Evolutionary conservation across 1,284 basidiomycete genomes (phyloP).

Genomic region (Sporisorium graminicola): DNA sequence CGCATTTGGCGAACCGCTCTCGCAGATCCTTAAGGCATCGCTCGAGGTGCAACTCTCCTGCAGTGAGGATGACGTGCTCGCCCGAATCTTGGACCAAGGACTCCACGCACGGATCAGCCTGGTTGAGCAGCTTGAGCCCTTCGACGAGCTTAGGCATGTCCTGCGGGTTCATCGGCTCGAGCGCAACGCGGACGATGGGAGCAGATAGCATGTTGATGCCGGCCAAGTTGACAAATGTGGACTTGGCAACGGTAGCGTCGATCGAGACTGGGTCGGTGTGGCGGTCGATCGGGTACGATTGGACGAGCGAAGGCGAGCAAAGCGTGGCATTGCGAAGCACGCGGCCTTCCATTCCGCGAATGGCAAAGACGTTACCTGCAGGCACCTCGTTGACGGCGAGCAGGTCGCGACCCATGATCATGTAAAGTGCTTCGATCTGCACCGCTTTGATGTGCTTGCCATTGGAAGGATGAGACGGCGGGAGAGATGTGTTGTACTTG

Average conservation of each 20-base stretch:
- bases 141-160: conserved; percentile 92
- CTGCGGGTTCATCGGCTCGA: conserved; percentile 85
- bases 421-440: conserved; percentile 83
- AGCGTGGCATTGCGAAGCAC: conserved; percentile 92
- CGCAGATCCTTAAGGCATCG: conserved; percentile 94
- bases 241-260: conserved; percentile 22
- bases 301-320: conserved; percentile 73
- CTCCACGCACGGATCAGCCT: conserved; percentile 97
- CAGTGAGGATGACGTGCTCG: conserved; percentile 95
- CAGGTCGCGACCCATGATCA: conserved; percentile 98
- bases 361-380: conserved; percentile 96
- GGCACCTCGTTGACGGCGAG: conserved; percentile 83
- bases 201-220: conserved; percentile 71
- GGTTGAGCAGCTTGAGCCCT: conserved; percentile 89
- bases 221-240: conserved; percentile 62
- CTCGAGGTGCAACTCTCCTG: conserved; percentile 97
- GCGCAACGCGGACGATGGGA: conserved; percentile 93
- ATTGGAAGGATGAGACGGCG: conserved; percentile 76
- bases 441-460: conserved; percentile 77
- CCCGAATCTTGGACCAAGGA: conserved; percentile 96
- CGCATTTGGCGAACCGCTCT: conserved; percentile 92
- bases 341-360: conserved; percentile 88
- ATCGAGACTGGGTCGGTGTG: conserved; percentile 26
- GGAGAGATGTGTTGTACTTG: conserved; percentile 83
- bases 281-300: conserved; percentile 34